Conservation (phyloP, 257 asterid species). For the Petunia axillaris region DNA sequence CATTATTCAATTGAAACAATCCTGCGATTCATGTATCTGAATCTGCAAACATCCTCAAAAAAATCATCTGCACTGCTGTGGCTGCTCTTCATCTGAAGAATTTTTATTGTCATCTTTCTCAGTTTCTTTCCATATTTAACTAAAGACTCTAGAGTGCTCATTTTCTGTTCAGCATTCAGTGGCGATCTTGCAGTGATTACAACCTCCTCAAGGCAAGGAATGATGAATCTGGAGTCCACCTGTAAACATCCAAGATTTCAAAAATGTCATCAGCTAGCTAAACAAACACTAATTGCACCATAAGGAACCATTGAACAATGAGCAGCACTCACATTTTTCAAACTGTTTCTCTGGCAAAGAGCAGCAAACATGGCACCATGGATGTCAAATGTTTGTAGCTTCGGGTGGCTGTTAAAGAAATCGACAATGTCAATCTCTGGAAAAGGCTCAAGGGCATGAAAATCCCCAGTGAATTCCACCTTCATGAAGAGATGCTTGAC, state of each 20-base stretch:
- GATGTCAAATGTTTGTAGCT: conserved; percentile 75
- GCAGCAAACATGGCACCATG: conserved; percentile 99
- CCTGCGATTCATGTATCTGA: conserved; percentile 63
- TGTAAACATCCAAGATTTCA: conserved; percentile 38
- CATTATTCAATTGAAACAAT: conserved; percentile 67
- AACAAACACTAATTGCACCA: background rate
- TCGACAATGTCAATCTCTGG: conserved; percentile 90
- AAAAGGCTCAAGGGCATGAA: conserved; percentile 70
- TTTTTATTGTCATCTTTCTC: conserved; percentile 76
- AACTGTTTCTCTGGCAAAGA: conserved; percentile 92
- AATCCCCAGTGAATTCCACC: conserved; percentile 89
- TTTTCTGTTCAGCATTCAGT: conserved; percentile 90
- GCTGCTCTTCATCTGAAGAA: conserved; percentile 97
- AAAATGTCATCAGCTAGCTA: background rate
- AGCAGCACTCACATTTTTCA: conserved; percentile 68
- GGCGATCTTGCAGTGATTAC: conserved; percentile 89
- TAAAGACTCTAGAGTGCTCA: conserved; percentile 82
- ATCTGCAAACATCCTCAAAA: conserved; percentile 89
- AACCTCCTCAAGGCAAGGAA: conserved; percentile 80
- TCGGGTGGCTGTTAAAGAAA: conserved; percentile 90
- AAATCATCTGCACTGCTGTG: conserved; percentile 97
- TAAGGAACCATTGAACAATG: background rate
- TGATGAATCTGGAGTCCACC: conserved; percentile 72
- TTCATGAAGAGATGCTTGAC: conserved; percentile 93
- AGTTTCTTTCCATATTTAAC: conserved; percentile 60